These are phyloP conservation scores for Tetrapisispora namnaoensis DNA, from an alignment of 805 yeast genomes.

Conservation along the genomic window DNA sequence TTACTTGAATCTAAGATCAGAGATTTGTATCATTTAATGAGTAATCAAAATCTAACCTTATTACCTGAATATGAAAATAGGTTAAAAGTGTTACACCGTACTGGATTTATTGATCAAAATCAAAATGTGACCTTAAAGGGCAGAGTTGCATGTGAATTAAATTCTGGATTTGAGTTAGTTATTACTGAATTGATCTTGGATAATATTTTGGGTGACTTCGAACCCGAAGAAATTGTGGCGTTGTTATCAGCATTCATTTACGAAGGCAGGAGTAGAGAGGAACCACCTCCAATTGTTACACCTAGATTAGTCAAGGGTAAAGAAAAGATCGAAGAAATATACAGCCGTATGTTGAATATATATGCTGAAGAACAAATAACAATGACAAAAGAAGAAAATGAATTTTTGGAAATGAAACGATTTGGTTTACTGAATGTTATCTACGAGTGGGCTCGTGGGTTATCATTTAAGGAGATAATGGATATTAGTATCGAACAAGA, in stretches of 20 bases:
- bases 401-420: constrained; percentile 71
- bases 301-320: constrained; percentile 74
- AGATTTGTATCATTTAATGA: constrained; percentile 48
- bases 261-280: constrained; percentile 62
- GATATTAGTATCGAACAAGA: constrained; percentile 82
- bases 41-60: constrained; percentile 81
- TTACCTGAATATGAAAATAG: constrained; percentile 93
- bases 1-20: constrained; percentile 42
- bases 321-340: constrained; percentile 58
- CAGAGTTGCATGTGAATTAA: constrained; percentile 85
- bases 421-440: constrained; percentile 90
- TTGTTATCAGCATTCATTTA: constrained; percentile 84
- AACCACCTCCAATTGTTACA: constrained; percentile 52
- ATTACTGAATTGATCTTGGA: constrained; percentile 84
- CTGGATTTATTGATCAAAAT: constrained; percentile 70
- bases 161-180: constrained; percentile 83
- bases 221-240: constrained; percentile 96
- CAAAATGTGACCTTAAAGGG: constrained; percentile 73
- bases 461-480: constrained; percentile 85
- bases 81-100: constrained; percentile 60
- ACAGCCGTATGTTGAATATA: constrained; percentile 48
- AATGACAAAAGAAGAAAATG: constrained; percentile 74
- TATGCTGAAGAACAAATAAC: constrained; percentile 62
- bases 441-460: constrained; percentile 96
- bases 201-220: constrained; percentile 85